A percentile compares a stretch with the other conserved stretches of the same genome.
Evolutionary conservation across 345 rosid genomes (phyloP).

Genomic region (Gossypium longicalyx): DNA sequence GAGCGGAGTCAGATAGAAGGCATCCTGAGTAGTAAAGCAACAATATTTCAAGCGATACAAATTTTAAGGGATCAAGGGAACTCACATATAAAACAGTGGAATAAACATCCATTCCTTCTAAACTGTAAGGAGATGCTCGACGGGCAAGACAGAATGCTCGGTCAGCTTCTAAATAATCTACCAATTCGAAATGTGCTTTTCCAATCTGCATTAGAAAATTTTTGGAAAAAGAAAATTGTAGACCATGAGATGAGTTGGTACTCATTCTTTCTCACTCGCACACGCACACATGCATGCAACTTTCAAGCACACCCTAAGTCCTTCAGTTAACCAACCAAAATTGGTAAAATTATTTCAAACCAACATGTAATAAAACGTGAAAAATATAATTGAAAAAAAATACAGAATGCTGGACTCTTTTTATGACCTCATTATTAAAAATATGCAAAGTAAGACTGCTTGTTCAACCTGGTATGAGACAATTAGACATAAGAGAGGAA

Average conservation of each 20-base stretch:
- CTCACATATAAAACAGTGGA: slow-evolving; percentile 95
- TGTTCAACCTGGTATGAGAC: not conserved
- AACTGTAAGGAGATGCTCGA: slow-evolving; percentile 71
- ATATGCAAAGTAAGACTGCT: not conserved
- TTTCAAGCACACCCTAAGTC: not conserved
- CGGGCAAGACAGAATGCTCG: slow-evolving; percentile 81
- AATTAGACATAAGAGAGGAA: not conserved
- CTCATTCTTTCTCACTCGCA: not conserved
- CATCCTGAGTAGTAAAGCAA: not conserved
- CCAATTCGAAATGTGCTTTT: slow-evolving; percentile 78
- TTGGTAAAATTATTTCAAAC: not conserved
- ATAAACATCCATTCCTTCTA: slow-evolving; percentile 95
- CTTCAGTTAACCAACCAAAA: not conserved
- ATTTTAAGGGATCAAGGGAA: slow-evolving; percentile 17
- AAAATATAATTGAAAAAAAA: not conserved
- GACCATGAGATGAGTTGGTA: not conserved
- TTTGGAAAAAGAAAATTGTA: not conserved
- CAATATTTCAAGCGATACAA: not conserved
- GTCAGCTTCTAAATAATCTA: slow-evolving; percentile 92
- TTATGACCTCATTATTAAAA: not conserved
- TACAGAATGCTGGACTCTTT: not conserved
- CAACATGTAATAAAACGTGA: not conserved
- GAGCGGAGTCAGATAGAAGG: not conserved
- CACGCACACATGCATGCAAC: not conserved
- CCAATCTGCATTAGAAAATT: slow-evolving; percentile 66